A percentile compares a stretch with the other conserved stretches of the same genome.
These are phyloP conservation scores for Sporisorium exsertum DNA, from an alignment of 1,284 basidiomycete species.

Conservation along the genomic window DNA sequence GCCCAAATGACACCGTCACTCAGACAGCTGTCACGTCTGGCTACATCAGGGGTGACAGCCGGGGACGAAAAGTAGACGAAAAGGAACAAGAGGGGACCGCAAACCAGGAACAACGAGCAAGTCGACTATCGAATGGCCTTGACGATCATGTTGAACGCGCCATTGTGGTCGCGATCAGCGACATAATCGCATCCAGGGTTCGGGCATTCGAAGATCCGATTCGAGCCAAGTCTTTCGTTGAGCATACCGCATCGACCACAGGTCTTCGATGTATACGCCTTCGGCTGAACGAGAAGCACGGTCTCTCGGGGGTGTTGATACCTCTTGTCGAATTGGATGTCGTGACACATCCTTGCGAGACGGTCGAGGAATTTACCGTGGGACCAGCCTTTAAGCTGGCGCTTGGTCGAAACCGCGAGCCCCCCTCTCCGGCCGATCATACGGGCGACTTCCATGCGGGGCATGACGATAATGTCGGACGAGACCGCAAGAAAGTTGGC, in stretches of 20 bases:
- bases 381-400: neutral
- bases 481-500: conserved; percentile 5
- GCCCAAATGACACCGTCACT: neutral
- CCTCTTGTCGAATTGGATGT: too few relatives aligned
- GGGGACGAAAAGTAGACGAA: neutral
- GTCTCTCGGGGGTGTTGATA: too few relatives aligned
- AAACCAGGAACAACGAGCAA: neutral
- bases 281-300: too few relatives aligned
- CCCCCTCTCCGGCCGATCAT: conserved; percentile 7
- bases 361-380: neutral
- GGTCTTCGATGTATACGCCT: too few relatives aligned
- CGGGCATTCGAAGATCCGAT: neutral
- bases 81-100: neutral
- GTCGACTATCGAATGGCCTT: conserved; percentile 68
- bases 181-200: neutral
- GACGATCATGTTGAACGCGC: conserved; percentile 7
- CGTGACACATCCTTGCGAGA: too few relatives aligned
- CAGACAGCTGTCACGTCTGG: neutral
- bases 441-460: conserved; percentile 2
- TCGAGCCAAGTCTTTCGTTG: too few relatives aligned
- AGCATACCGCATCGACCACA: too few relatives aligned
- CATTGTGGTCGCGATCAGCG: conserved; percentile 4
- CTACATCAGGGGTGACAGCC: neutral
- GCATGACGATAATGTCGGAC: conserved; percentile 14
- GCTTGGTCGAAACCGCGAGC: neutral